These are phyloP conservation scores for Pseudocercospora macadamiae DNA, from an alignment of 2,329 filamentous ascomycete species.

Conservation along the genomic window DNA sequence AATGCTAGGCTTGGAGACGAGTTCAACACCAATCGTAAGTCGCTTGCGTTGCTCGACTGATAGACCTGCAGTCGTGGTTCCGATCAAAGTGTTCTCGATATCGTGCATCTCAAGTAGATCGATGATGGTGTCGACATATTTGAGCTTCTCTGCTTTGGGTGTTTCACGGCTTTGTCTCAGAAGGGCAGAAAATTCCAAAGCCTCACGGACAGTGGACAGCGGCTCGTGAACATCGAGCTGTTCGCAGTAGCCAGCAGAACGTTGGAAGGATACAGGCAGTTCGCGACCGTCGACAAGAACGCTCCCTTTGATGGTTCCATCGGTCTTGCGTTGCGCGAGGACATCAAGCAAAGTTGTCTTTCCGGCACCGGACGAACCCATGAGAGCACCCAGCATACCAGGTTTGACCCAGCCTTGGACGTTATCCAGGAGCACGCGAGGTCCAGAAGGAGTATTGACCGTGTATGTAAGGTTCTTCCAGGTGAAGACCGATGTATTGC, in stretches of 20 bases:
- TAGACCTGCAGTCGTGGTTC: slow-evolving; percentile 59
- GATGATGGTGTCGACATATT: slow-evolving; percentile 67
- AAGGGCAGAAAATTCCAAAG: slow-evolving; percentile 66
- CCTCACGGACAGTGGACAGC: slow-evolving; percentile 67
- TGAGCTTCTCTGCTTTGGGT: slow-evolving; percentile 64
- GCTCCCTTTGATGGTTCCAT: slow-evolving; percentile 49
- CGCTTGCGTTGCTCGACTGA: slow-evolving; percentile 59
- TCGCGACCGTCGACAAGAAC: slow-evolving; percentile 50
- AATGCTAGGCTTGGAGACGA: slow-evolving; percentile 61
- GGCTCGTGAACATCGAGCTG: slow-evolving; percentile 71
- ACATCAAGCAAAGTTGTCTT: slow-evolving; percentile 46
- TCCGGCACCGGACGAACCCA: slow-evolving; percentile 71
- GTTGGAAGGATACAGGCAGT: slow-evolving; percentile 51
- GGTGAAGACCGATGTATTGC: slow-evolving; percentile 73
- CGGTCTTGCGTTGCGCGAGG: slow-evolving; percentile 49
- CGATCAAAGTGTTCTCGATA: slow-evolving; percentile 68
- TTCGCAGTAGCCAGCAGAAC: slow-evolving; percentile 59
- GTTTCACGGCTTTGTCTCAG: slow-evolving; percentile 64
- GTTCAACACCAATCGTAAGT: slow-evolving; percentile 60
- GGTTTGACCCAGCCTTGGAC: slow-evolving; percentile 75
- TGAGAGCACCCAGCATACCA: slow-evolving; percentile 75
- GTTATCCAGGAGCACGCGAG: slow-evolving; percentile 57
- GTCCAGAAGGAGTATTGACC: slow-evolving; percentile 55
- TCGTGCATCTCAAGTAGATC: slow-evolving; percentile 67
- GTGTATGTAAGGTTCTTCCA: slow-evolving; percentile 86